Evolutionary conservation across 805 yeast genomes (phyloP).

Genomic region (Ogataea nitratoaversa): DNA sequence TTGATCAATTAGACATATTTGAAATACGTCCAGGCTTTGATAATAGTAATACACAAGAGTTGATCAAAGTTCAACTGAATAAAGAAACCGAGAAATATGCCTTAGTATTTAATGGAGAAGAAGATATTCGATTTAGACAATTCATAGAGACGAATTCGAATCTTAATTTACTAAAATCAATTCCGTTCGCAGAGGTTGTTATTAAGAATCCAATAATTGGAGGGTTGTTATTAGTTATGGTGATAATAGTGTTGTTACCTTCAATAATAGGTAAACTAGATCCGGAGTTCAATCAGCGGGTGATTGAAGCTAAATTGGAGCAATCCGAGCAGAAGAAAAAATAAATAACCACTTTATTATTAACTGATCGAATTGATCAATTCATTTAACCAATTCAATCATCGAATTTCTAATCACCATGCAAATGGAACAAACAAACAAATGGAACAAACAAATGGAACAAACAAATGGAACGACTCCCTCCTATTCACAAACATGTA

Average conservation of each 20-base stretch:
- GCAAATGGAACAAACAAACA: too few species aligned
- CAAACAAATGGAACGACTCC: too few species aligned
- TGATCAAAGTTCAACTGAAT: conserved; percentile 2
- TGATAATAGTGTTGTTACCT: conserved; percentile 19
- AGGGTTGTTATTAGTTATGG: conserved; percentile 3
- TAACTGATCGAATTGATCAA: too few species aligned
- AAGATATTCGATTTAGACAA: conserved; percentile 10
- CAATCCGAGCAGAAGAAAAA: background rate
- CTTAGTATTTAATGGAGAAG: background rate
- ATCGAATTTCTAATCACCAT: too few species aligned
- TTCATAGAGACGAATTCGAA: conserved; percentile 14
- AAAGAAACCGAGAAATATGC: conserved; percentile 9
- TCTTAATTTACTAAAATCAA: conserved; percentile 8
- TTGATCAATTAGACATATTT: conserved; percentile 4
- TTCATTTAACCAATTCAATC: too few species aligned
- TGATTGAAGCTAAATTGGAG: conserved; percentile 13
- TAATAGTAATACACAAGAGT: background rate
- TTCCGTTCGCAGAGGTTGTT: conserved; percentile 19
- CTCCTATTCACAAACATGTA: too few species aligned
- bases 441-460: too few species aligned
- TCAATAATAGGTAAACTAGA: conserved; percentile 22
- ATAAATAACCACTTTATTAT: too few species aligned
- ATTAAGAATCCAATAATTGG: conserved; percentile 18
- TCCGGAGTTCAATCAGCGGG: conserved; percentile 24
- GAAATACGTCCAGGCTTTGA: conserved; percentile 9